Evolutionary conservation across 1,284 basidiomycete genomes (phyloP).

Genomic region (Ustilago sp.): DNA sequence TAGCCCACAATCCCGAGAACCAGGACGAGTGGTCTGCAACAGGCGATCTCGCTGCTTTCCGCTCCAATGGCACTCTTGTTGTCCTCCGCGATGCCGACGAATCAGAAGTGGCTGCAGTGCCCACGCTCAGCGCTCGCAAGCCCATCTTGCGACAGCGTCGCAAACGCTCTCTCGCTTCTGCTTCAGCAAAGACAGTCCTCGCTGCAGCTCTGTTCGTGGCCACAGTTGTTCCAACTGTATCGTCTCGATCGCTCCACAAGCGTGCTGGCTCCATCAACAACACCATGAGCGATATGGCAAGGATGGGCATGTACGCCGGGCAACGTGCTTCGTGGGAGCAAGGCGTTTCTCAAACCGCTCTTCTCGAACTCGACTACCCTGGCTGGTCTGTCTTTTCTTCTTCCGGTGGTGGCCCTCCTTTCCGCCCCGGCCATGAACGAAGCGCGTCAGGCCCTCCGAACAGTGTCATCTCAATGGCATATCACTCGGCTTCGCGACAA

Average conservation of each 20-base stretch:
- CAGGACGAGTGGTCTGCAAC: slow-evolving; percentile 52
- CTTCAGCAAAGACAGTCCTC: slow-evolving; percentile 22
- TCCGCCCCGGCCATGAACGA: slow-evolving; percentile 35
- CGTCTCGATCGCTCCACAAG: slow-evolving; percentile 19
- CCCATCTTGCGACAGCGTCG: slow-evolving; percentile 35
- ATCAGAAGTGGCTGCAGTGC: slow-evolving; percentile 29
- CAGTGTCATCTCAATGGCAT: slow-evolving; percentile 57
- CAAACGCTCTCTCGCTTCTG: slow-evolving; percentile 10
- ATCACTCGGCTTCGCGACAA: slow-evolving; percentile 50
- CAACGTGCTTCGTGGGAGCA: slow-evolving; percentile 68
- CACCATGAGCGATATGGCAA: slow-evolving; percentile 56
- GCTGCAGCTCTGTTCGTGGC: slow-evolving; percentile 16
- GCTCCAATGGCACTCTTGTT: slow-evolving; percentile 67
- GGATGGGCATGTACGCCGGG: slow-evolving; percentile 51
- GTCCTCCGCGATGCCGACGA: slow-evolving; percentile 50
- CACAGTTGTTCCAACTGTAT: slow-evolving; percentile 10
- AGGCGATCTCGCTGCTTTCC: slow-evolving; percentile 58
- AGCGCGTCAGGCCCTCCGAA: slow-evolving; percentile 26
- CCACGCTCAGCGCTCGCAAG: slow-evolving; percentile 36
- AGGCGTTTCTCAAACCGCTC: slow-evolving; percentile 60
- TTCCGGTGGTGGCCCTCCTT: slow-evolving; percentile 46
- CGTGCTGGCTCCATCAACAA: slow-evolving; percentile 46
- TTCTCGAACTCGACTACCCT: slow-evolving; percentile 61
- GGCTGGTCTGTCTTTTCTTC: slow-evolving; percentile 60
- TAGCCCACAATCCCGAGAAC: slow-evolving; percentile 17